Percentiles rank a stretch among this genome's conserved stretches.
Evolutionary conservation across 345 rosid species (phyloP).

Genomic region (Abelmoschus esculentus): DNA sequence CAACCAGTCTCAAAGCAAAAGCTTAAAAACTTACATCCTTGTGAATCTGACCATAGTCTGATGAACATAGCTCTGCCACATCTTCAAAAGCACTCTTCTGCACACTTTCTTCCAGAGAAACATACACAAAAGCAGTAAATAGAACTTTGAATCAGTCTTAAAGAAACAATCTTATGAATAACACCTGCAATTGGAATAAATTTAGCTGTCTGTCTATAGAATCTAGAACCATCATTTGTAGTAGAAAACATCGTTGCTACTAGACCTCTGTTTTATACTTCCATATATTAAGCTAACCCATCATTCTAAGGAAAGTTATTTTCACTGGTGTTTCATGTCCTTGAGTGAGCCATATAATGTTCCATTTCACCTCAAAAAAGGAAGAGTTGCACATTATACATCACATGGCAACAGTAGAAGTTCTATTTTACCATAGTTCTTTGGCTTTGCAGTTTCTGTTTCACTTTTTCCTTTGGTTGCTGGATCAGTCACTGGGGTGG

Average conservation of each 20-base stretch:
- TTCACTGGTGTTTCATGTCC: neutral
- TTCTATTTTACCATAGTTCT: slow-evolving; percentile 53
- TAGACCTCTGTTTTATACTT: neutral
- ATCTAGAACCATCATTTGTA: neutral
- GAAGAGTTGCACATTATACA: slow-evolving; percentile 5
- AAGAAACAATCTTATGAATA: neutral
- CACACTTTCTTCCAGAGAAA: slow-evolving; percentile 66
- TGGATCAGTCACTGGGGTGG: slow-evolving; percentile 22
- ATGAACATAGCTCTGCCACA: slow-evolving; percentile 36
- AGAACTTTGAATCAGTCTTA: slow-evolving; percentile 14
- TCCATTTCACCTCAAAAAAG: neutral
- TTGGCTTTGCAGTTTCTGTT: slow-evolving; percentile 42
- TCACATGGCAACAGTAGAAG: neutral
- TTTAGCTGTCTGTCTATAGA: neutral
- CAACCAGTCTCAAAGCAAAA: neutral
- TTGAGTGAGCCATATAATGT: neutral
- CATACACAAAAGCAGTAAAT: slow-evolving; percentile 70
- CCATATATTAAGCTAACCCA: neutral
- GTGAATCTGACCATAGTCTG: slow-evolving; percentile 42
- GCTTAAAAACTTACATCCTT: slow-evolving; percentile 38
- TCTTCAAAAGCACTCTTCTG: slow-evolving; percentile 65
- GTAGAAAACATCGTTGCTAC: neutral
- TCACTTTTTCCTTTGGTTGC: slow-evolving; percentile 31
- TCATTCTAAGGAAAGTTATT: neutral
- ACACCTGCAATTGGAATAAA: neutral